Conservation (phyloP, 2,329 filamentous ascomycete genomes). For the Paecilomyces sp. region DNA sequence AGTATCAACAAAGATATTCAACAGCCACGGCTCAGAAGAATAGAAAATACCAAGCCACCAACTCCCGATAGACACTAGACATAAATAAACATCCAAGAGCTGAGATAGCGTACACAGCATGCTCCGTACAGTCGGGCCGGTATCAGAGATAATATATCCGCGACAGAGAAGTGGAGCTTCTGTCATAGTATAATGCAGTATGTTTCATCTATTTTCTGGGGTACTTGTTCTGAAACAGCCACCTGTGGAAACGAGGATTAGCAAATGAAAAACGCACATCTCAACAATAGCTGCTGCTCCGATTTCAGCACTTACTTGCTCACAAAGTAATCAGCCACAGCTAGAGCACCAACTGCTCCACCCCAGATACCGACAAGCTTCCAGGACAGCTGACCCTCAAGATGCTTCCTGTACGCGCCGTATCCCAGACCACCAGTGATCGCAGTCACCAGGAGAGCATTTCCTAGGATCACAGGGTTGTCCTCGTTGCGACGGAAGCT, state of each 20-base stretch:
- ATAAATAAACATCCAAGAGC: conserved; percentile 10
- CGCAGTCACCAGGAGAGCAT: conserved; percentile 36
- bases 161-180: neutral
- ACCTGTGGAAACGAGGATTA: conserved; percentile 25
- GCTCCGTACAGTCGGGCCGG: neutral
- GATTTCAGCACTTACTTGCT: conserved; percentile 38
- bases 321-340: conserved; percentile 40
- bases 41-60: neutral
- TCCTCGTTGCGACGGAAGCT: conserved; percentile 32
- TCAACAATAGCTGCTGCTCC: neutral
- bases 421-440: conserved; percentile 37
- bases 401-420: conserved; percentile 42
- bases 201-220: conserved; percentile 35
- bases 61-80: conserved; percentile 1
- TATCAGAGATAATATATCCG: conserved; percentile 5
- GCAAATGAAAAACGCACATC: neutral
- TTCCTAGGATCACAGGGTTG: conserved; percentile 42
- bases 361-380: conserved; percentile 36
- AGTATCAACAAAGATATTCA: neutral
- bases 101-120: conserved; percentile 9
- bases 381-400: conserved; percentile 39
- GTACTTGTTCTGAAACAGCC: conserved; percentile 46
- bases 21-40: neutral
- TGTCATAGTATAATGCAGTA: neutral
- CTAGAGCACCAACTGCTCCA: conserved; percentile 37